Base-by-base conservation (phyloP, 225 moss, liverwort and hornwort genomes). In the Physcomitrium patens region DNA sequence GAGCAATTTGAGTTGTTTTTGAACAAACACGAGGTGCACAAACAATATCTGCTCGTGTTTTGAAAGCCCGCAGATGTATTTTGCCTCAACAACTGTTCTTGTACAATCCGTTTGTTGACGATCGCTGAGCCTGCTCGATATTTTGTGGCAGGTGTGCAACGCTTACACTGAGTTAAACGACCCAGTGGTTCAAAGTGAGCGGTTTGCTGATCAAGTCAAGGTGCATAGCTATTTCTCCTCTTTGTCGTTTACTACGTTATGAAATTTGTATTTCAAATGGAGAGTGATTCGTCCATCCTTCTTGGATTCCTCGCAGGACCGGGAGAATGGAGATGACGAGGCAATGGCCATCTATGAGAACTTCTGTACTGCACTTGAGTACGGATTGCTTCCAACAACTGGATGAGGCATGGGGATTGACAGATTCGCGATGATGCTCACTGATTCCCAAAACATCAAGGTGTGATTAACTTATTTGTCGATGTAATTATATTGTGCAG, bases 121-220 rank as follows among this genome's bases (percentile, higher is more conserved):
- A 7, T 22, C 23, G 17, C 18, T 70, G 27, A 0, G 16, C 10
- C 22, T 41, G 63, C 31, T 20, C 26, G 28, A 14, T 50, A 17
- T 74, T 61, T 20, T 43, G 59, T 55, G 80, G 27, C 80, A 95
- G 94, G 85, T 94, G 5, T 94, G 94, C 87, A 97, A 97, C 86
- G 96, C 96, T 1, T 97, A 97, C 60, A 97, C 96, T 2, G 96
- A 97, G 80, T 75, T 97, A 52, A 97, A 97, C 71, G 96, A 97
- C 47, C 96, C 96, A 37, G 91, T 90, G 28, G 81, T 96, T 31
- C 96, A 96, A 79, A 89, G 96, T 23, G 91, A 94, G 49, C 96
- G 96, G 20, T 96, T 96, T 79, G 86, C 86, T 42, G 92, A 92
- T 69, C 96, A 96, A 89, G 76, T 94, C 18, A 94, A 96, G 89